Evolutionary conservation across 768 basidiomycete genomes (phyloP), one percentile per base, ranked within the genome.

Genomic region (Suillus brevipes): DNA sequence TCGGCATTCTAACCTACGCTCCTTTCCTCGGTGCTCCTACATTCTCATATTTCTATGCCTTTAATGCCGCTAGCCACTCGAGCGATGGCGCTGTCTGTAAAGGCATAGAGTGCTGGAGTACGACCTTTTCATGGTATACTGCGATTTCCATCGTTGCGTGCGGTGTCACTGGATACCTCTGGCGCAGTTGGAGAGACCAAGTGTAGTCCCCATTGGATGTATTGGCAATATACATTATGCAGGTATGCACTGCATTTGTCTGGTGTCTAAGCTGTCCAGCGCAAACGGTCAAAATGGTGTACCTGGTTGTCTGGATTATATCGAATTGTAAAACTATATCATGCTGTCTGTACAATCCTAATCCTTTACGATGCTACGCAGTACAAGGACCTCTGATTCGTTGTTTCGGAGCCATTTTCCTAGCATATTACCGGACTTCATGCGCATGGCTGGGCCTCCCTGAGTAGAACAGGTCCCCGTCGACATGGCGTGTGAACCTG

Each of bases 21-120:
- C 88, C 91, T 6, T 90, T 93, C 74, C 74, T 87, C 31, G 92
- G 91, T 6, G 92, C 91, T 0, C 85, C 90, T 2, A 42, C 86
- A 0, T 93, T 92, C 73, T 92, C 92, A 3, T 93, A 91, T 73
- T 72, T 94, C 0, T 94, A 92, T 66, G 92, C 92, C 16, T 86
- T 88, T 68, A 71, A 91, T 56, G 83, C 89, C 7, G 83, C 82
- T 4, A 75, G 81, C 3, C 84, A 87, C 65, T 79, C 83, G 5
- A 77, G 72, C n/a, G 68, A 70, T 0, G 79, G 73, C 28, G 75
- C 68, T 31, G 74, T 86, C 4, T 93, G 92, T 69, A 71, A 72
- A 50, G 91, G 92, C 5, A 70, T 78, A 6, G 63, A 72, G 43
- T 94, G 92, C 67, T 94, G 90, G 90, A 74, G 74, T 61, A 66